Conservation (phyloP, 208 protist species). For the Angomonas ambiguus region DNA sequence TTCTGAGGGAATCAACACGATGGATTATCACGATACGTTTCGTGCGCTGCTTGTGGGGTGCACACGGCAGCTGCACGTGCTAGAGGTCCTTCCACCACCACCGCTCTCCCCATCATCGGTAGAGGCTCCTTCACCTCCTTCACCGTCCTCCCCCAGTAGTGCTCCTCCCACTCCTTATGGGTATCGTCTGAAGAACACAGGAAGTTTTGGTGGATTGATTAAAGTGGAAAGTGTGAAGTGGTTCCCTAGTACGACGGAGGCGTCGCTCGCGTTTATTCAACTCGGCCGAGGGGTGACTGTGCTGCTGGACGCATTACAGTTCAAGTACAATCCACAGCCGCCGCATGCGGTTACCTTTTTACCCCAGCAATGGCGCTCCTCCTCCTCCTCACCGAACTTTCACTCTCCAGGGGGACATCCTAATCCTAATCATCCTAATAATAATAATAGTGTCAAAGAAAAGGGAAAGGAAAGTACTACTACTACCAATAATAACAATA, state of each 20-base stretch:
- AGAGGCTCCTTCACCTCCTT: no score
- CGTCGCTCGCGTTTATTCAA: conserved; percentile 76
- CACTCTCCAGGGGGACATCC: neutral
- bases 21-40: conserved; percentile 67
- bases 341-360: conserved; percentile 8
- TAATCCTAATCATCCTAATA: conserved; percentile 3
- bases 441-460: conserved; percentile 1
- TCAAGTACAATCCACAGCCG: conserved; percentile 54
- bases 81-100: conserved; percentile 49
- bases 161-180: neutral
- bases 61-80: conserved; percentile 62
- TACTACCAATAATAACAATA: neutral
- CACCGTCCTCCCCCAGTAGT: no score
- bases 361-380: neutral
- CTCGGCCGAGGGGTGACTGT: conserved; percentile 57
- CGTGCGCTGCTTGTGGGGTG: conserved; percentile 64
- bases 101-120: no score
- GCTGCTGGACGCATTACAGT: conserved; percentile 63
- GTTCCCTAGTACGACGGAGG: conserved; percentile 67
- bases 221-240: conserved; percentile 73
- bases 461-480: neutral
- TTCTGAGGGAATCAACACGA: conserved; percentile 30
- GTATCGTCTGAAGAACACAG: conserved; percentile 49
- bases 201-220: conserved; percentile 50
- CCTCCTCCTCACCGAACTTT: neutral